phyloP scores from a whole-genome alignment of 352 stramenopile genomes.

The Peronospora belbahrii region DNA sequence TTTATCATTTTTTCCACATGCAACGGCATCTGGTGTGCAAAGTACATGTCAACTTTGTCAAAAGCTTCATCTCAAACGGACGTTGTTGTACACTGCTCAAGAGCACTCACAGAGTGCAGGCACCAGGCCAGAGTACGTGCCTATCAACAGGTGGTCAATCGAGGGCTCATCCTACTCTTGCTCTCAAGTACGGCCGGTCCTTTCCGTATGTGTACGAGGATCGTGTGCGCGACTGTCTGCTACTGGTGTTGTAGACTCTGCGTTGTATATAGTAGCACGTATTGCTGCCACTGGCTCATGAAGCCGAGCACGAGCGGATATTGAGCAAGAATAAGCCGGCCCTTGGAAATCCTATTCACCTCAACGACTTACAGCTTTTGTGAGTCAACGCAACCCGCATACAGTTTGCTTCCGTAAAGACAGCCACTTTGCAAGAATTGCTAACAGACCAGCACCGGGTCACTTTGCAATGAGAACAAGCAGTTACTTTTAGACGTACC shows the following conservation, averaged over 20 bases:
- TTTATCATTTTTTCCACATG: too few species aligned
- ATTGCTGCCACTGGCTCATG: background rate
- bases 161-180: slow-evolving; percentile 16
- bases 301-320: slow-evolving; percentile 3
- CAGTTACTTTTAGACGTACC: background rate
- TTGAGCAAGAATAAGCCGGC: background rate
- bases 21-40: background rate
- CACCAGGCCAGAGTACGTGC: slow-evolving; percentile 13
- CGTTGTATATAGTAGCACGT: slow-evolving; percentile 5
- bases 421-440: too few species aligned
- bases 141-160: slow-evolving; percentile 15
- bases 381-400: slow-evolving; percentile 14
- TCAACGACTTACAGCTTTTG: background rate
- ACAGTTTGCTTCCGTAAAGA: slow-evolving; percentile 14
- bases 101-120: background rate
- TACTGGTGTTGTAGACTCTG: slow-evolving; percentile 8
- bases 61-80: background rate
- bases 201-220: slow-evolving; percentile 1
- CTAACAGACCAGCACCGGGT: slow-evolving; percentile 11
- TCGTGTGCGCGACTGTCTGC: slow-evolving; percentile 18
- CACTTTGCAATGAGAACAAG: slow-evolving; percentile 3
- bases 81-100: background rate
- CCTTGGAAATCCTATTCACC: background rate
- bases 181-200: slow-evolving; percentile 14
- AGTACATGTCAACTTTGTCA: too few species aligned